phyloP scores from a whole-genome alignment of 768 basidiomycete species.

The Xerocomus spinulosus region DNA sequence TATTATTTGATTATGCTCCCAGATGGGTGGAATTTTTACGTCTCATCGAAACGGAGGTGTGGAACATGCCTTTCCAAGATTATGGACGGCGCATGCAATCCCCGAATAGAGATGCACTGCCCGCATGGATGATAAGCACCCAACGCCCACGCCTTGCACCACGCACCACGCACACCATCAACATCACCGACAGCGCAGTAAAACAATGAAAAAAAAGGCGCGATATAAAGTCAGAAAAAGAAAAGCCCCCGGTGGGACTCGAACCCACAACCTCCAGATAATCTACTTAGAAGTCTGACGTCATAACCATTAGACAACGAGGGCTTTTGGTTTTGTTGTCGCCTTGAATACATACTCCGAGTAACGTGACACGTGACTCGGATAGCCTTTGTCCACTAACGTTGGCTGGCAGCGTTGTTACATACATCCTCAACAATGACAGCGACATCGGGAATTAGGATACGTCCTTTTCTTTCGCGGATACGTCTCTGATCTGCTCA shows the following conservation, averaged over 20 bases:
- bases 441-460: no score
- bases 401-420: no score
- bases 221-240: no score
- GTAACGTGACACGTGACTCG: no score
- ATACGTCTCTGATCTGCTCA: background rate
- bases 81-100: background rate
- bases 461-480: background rate
- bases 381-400: no score
- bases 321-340: conserved; percentile 37
- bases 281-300: conserved; percentile 86
- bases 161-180: background rate
- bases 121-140: background rate
- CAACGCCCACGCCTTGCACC: background rate
- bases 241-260: conserved; percentile 75
- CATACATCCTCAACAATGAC: no score
- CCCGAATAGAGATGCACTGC: background rate
- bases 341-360: background rate
- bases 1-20: background rate
- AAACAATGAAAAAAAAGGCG: background rate
- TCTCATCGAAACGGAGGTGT: conserved; percentile 5
- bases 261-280: conserved; percentile 85
- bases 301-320: conserved; percentile 89
- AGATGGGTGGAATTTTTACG: conserved; percentile 20
- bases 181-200: background rate
- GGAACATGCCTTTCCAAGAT: conserved; percentile 9